phyloP scores from a whole-genome alignment of 2,329 filamentous ascomycete genomes.

The Clarireedia paspali region DNA sequence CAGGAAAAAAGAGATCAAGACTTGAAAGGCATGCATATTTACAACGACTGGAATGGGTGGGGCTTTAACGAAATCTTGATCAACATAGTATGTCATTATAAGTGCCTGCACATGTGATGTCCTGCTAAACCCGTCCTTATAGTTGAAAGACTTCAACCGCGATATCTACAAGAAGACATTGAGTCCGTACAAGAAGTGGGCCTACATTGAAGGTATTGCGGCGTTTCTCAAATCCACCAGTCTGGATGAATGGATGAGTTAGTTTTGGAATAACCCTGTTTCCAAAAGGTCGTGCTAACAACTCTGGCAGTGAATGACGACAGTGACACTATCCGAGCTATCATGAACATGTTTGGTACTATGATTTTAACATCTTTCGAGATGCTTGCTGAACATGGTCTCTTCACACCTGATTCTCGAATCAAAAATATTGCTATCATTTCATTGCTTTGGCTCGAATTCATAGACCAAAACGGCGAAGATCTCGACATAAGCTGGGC shows the following conservation, averaged over 20 bases:
- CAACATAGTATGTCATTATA: slow-evolving; percentile 12
- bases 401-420: slow-evolving; percentile 33
- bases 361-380: slow-evolving; percentile 49
- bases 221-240: slow-evolving; percentile 10
- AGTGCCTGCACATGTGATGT: not conserved
- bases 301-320: slow-evolving; percentile 15
- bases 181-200: slow-evolving; percentile 18
- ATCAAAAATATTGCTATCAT: slow-evolving; percentile 43
- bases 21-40: slow-evolving; percentile 13
- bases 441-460: slow-evolving; percentile 37
- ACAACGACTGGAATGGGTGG: slow-evolving; percentile 19
- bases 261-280: not conserved
- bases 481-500: slow-evolving; percentile 47
- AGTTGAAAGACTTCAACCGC: slow-evolving; percentile 17
- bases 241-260: slow-evolving; percentile 11
- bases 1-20: slow-evolving; percentile 17
- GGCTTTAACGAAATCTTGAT: slow-evolving; percentile 14
- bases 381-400: slow-evolving; percentile 34
- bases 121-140: not conserved
- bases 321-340: slow-evolving; percentile 7
- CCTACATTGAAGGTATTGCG: slow-evolving; percentile 14
- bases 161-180: slow-evolving; percentile 17
- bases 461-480: slow-evolving; percentile 39
- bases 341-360: slow-evolving; percentile 46
- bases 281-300: not conserved